Conservation (phyloP, 2,329 filamentous ascomycete genomes). For the Pseudogymnoascus sp. region DNA sequence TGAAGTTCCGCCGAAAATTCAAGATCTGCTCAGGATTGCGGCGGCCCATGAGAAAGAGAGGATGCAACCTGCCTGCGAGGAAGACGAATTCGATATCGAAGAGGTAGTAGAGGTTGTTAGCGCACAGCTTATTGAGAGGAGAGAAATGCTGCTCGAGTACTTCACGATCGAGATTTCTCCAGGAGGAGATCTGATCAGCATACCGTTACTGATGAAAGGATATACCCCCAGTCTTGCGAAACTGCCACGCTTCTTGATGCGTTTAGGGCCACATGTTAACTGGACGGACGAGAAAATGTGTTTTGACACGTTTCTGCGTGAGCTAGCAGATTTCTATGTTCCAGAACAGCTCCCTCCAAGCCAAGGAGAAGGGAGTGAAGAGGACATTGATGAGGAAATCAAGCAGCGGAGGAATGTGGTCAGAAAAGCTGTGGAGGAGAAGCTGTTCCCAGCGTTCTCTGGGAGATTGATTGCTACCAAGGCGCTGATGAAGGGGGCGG, state of each 20-base stretch:
- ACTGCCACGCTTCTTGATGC: conserved; percentile 78
- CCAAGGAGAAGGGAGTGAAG: conserved; percentile 34
- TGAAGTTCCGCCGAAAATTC: conserved; percentile 65
- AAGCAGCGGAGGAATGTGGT: conserved; percentile 60
- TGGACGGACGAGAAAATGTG: conserved; percentile 83
- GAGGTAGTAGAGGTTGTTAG: conserved; percentile 61
- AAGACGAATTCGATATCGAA: conserved; percentile 57
- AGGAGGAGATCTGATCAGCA: conserved; percentile 66
- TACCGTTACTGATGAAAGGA: conserved; percentile 81
- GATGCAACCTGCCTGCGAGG: conserved; percentile 25
- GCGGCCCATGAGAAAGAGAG: conserved; percentile 62
- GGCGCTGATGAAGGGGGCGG: conserved; percentile 62
- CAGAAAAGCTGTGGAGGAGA: conserved; percentile 70
- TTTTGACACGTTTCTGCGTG: conserved; percentile 76
- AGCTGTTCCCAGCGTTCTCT: conserved; percentile 86
- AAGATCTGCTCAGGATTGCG: conserved; percentile 65
- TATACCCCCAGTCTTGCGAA: conserved; percentile 84
- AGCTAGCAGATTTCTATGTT: conserved; percentile 84
- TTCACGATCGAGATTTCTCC: conserved; percentile 80
- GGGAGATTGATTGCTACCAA: conserved; percentile 76
- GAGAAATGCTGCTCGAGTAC: conserved; percentile 88
- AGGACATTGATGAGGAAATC: conserved; percentile 43
- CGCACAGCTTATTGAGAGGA: conserved; percentile 63
- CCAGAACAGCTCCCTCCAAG: conserved; percentile 71
- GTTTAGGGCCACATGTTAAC: conserved; percentile 79